Conservation (phyloP, 2,329 filamentous ascomycete species). For the Pseudofabraea citricarpa region DNA sequence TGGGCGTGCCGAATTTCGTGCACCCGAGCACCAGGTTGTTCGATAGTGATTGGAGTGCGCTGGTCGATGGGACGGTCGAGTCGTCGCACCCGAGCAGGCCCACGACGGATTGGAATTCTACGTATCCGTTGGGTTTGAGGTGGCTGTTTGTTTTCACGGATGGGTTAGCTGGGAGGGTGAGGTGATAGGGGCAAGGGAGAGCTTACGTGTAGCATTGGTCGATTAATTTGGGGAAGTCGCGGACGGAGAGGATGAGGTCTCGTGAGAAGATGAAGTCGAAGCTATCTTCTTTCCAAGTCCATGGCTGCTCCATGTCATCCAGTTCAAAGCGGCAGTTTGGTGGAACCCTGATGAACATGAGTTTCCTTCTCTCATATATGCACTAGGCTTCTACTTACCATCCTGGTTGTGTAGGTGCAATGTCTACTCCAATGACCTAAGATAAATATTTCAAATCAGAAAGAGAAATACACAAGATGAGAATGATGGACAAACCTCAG, state of each 20-base stretch:
- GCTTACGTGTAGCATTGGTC: constrained; percentile 4
- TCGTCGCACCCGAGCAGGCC: constrained; percentile 5
- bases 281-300: constrained; percentile 5
- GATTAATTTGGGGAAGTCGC: constrained; percentile 6
- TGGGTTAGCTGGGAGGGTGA: background rate
- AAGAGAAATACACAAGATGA: no score
- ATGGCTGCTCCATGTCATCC: constrained; percentile 25
- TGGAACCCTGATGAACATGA: constrained; percentile 9
- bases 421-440: constrained; percentile 5
- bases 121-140: constrained; percentile 7
- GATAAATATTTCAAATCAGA: no score
- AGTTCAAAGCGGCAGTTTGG: constrained; percentile 21
- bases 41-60: constrained; percentile 4
- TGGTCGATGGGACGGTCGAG: constrained; percentile 2
- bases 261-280: constrained; percentile 2
- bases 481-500: no score
- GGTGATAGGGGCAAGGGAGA: background rate
- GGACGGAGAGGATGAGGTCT: constrained; percentile 2
- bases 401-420: constrained; percentile 6
- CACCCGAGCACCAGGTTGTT: background rate
- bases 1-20: constrained; percentile 2
- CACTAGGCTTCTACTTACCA: constrained; percentile 2
- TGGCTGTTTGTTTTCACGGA: constrained; percentile 4
- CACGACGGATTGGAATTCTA: constrained; percentile 8
- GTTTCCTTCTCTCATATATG: no score